These are phyloP conservation scores for Tricholoma bakamatsutake DNA, from an alignment of 768 basidiomycete species.

Conservation along the genomic window DNA sequence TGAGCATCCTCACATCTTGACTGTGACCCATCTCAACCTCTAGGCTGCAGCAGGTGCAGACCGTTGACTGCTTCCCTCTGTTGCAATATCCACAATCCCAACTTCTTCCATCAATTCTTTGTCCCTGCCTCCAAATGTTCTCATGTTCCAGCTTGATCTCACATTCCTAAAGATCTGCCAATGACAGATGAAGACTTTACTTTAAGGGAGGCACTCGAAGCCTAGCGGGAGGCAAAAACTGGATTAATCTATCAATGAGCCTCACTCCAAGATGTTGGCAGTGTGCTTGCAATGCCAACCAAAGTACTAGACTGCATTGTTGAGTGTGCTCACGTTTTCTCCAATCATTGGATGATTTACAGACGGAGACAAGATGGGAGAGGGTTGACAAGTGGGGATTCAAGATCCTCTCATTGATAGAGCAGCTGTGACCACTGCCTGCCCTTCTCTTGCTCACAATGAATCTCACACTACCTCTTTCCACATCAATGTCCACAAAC, in stretches of 20 bases:
- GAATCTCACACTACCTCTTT: too few relatives aligned
- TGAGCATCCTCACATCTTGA: neutral
- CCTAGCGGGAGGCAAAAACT: too few relatives aligned
- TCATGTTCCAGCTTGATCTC: neutral
- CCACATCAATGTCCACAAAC: too few relatives aligned
- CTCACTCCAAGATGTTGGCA: neutral
- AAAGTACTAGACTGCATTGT: too few relatives aligned
- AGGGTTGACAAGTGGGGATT: neutral
- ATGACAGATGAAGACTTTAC: constrained; percentile 13
- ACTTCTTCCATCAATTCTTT: too few relatives aligned
- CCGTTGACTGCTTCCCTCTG: too few relatives aligned
- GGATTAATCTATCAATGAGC: neutral
- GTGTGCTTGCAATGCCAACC: too few relatives aligned
- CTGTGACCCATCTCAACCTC: neutral
- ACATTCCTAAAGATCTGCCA: neutral
- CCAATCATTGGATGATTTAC: too few relatives aligned
- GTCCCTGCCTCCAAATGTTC: neutral
- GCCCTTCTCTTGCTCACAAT: neutral
- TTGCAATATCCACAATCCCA: too few relatives aligned
- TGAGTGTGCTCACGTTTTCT: too few relatives aligned
- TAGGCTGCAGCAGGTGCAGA: neutral
- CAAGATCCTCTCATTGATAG: neutral
- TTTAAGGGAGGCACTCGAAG: neutral
- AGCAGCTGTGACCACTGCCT: neutral
- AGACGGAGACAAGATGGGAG: too few relatives aligned